Conservation (phyloP, 805 yeast genomes). For the Saccharomycopsis babjevae region DNA sequence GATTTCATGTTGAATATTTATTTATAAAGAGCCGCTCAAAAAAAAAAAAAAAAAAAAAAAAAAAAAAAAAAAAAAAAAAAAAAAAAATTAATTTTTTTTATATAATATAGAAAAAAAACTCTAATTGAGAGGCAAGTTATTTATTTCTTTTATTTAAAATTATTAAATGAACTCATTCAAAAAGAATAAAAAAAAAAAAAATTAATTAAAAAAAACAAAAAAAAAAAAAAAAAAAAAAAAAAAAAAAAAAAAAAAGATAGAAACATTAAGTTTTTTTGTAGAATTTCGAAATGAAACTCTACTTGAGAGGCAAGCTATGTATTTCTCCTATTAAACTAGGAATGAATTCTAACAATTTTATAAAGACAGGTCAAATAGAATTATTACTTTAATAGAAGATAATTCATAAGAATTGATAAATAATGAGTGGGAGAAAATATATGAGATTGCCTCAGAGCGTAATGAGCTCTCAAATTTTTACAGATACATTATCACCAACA, state of each 20-base stretch:
- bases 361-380: no score
- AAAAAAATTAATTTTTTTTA: background rate
- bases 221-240: background rate
- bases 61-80: background rate
- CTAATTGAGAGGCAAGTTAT: no score
- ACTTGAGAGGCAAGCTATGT: no score
- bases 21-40: background rate
- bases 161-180: no score
- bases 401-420: background rate
- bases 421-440: constrained; percentile 2
- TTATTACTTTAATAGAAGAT: background rate
- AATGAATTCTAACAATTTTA: no score
- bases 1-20: background rate
- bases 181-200: background rate
- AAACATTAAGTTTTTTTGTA: no score
- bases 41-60: background rate
- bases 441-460: constrained; percentile 12
- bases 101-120: background rate
- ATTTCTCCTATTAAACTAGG: no score
- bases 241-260: no score
- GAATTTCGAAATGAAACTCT: no score
- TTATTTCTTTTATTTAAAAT: no score
- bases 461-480: constrained; percentile 11
- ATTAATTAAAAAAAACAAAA: background rate
- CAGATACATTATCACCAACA: constrained; percentile 37